Evolutionary conservation across 2,329 filamentous ascomycete species (phyloP), one percentile per base, ranked within the genome.

Genomic region (Paramyrothecium roridum): DNA sequence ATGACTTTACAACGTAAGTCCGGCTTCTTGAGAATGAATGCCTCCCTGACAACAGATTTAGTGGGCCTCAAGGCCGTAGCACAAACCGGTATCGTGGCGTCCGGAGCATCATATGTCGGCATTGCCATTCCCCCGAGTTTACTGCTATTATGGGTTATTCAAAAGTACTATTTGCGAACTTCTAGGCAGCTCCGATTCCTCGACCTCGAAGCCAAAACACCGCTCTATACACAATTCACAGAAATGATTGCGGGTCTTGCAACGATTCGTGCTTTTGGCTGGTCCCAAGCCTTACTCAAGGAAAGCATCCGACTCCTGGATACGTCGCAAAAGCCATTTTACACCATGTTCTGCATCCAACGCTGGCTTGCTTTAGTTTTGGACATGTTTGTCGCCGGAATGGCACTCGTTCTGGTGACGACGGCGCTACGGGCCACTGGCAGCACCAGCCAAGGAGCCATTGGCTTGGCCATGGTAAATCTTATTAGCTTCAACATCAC

Each of bases 111-210:
- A 8, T 64, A 65, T 48, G 59, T 74, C 1, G 57, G 62, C 30
- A 45, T 59, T 2, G 16, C 65, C 1, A 58, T 66, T 16, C 45
- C 56, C 16, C 52, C 57, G 2, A 30, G 54, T 55, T 8, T 59
- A 61, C 0, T 53, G 57, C 11, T 65, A 0, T 13, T 66, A 17
- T 66, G 56, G 50, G 22, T 57, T 0, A 54, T 64, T 8, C 49
- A 51, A 22, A 37, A 40, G 3, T 51, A 20, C 49, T 57, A 83
- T 57, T 70, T 83, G 0, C 71, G 77, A 2, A 83, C 80, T 1
- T 81, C 79, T 0, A 76, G 79, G 0, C 80, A 82, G 61, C 62
- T 83, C 3, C 73, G 81, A 8, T 73, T 80, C 26, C 70, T 83
- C 21, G 81, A 83, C 52, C 66, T 83, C 1, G 80, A 83, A 60